phyloP scores from a whole-genome alignment of 305 asterid species.

The Fraxinus dipetala region DNA sequence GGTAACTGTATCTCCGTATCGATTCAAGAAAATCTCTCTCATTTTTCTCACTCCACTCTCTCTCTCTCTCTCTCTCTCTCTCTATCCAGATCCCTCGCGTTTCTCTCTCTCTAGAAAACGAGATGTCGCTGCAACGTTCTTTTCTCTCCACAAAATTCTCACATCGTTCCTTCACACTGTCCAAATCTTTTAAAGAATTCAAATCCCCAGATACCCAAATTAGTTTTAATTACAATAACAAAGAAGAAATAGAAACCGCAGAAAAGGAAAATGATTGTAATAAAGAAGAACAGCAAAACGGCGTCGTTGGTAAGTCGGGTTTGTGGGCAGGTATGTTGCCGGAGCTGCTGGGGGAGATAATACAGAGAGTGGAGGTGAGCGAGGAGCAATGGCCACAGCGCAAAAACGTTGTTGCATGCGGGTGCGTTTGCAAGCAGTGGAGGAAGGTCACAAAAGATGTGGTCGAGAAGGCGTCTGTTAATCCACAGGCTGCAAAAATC shows the following conservation, averaged over 20 bases:
- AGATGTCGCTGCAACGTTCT: conserved; percentile 63
- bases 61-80: neutral
- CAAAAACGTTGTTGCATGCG: conserved; percentile 76
- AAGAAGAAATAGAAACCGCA: conserved; percentile 18
- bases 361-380: conserved; percentile 65
- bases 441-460: conserved; percentile 71
- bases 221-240: neutral
- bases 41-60: neutral
- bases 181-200: conserved; percentile 52
- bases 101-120: conserved; percentile 15
- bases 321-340: conserved; percentile 81
- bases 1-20: neutral
- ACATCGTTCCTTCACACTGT: conserved; percentile 56
- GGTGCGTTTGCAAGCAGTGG: conserved; percentile 94
- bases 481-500: conserved; percentile 48
- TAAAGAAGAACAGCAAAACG: conserved; percentile 24
- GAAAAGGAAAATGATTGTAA: neutral
- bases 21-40: neutral
- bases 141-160: conserved; percentile 65
- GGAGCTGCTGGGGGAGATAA: conserved; percentile 75
- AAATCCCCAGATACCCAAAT: conserved; percentile 29
- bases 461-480: conserved; percentile 48
- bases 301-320: conserved; percentile 32
- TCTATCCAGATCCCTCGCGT: neutral
- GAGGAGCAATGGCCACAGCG: conserved; percentile 87